Evolutionary conservation across 441 rosid species (phyloP).

Genomic region (Raphanus hybrid): DNA sequence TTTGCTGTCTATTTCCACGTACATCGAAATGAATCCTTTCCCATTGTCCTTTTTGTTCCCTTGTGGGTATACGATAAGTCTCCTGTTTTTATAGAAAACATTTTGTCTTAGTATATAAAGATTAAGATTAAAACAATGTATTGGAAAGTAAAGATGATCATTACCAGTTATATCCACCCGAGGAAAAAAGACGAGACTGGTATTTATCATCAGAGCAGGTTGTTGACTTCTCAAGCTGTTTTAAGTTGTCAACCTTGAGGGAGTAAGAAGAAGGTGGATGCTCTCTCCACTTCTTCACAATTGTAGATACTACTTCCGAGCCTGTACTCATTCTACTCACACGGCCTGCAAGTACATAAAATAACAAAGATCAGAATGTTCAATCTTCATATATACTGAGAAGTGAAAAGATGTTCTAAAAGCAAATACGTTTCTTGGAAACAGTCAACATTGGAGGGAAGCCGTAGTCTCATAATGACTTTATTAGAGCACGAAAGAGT

Average conservation of each 20-base stretch:
- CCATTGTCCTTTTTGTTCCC: neutral
- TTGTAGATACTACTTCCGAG: neutral
- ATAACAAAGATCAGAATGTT: neutral
- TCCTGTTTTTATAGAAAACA: neutral
- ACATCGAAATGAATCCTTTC: neutral
- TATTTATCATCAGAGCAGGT: neutral
- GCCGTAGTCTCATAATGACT: neutral
- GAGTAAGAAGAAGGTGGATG: slow-evolving; percentile 26
- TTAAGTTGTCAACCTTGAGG: slow-evolving; percentile 17
- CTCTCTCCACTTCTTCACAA: slow-evolving; percentile 13
- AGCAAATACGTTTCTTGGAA: neutral
- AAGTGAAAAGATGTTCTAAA: neutral
- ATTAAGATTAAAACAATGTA: neutral
- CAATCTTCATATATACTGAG: neutral
- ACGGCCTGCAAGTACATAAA: neutral
- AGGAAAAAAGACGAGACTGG: slow-evolving; percentile 14
- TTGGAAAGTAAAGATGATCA: neutral
- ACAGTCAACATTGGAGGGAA: neutral
- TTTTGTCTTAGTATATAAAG: no score
- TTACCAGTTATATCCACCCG: slow-evolving; percentile 27
- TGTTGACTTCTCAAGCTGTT: neutral
- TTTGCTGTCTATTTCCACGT: neutral
- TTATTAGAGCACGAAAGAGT: neutral
- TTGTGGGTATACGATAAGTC: neutral
- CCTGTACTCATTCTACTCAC: neutral